phyloP scores from a whole-genome alignment of 257 asterid genomes.

The Scutellaria baicalensis region DNA sequence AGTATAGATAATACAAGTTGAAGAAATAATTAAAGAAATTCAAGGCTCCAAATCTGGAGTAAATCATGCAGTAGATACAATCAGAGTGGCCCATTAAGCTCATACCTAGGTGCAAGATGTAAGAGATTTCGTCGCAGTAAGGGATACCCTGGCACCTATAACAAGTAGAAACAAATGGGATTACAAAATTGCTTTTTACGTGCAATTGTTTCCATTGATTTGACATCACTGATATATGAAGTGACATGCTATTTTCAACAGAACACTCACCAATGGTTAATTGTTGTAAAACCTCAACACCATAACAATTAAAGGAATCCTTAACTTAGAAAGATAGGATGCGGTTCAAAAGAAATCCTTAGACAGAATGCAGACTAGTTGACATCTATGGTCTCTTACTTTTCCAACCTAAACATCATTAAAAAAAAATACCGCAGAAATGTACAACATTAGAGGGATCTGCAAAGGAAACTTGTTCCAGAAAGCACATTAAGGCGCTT shows the following conservation, averaged over 20 bases:
- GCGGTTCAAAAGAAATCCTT: not conserved
- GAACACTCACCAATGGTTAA: not conserved
- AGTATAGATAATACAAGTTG: not conserved
- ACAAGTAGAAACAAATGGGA: constrained; percentile 7
- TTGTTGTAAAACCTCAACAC: not conserved
- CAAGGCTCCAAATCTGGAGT: not conserved
- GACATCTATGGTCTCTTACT: not conserved
- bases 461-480: not conserved
- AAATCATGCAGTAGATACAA: not conserved
- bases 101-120: constrained; percentile 71
- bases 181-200: not conserved
- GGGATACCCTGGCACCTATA: constrained; percentile 79
- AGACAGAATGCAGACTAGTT: not conserved
- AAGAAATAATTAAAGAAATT: not conserved
- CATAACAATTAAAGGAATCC: not conserved
- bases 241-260: not conserved
- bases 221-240: not conserved
- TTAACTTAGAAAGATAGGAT: not conserved
- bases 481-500: not conserved
- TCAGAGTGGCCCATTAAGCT: constrained; percentile 4
- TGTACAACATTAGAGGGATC: not conserved
- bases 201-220: not conserved
- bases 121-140: constrained; percentile 70
- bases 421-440: not conserved
- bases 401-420: not conserved